Evolutionary conservation across 805 yeast species (phyloP).

Genomic region (Cyberlindnera americana): DNA sequence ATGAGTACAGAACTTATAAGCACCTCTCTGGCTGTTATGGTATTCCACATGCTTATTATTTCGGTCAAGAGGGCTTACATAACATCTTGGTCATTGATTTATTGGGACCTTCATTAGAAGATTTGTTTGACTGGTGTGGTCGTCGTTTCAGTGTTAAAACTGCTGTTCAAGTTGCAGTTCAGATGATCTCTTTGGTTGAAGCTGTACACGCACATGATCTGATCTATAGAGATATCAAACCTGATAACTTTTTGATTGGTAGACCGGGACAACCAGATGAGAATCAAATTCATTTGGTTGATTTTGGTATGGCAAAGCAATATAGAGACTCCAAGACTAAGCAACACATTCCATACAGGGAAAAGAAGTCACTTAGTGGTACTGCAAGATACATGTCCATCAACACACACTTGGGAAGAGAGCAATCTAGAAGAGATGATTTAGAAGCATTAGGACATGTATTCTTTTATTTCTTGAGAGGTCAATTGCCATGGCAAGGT

Average conservation of each 20-base stretch:
- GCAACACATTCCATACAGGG: conserved; percentile 80
- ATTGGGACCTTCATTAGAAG: conserved; percentile 78
- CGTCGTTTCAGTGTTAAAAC: conserved; percentile 68
- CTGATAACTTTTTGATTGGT: conserved; percentile 77
- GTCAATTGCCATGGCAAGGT: conserved; percentile 90
- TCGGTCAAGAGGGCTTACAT: conserved; percentile 83
- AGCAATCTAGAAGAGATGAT: conserved; percentile 80
- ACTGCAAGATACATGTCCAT: conserved; percentile 88
- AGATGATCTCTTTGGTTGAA: conserved; percentile 71
- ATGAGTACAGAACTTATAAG: conserved; percentile 76
- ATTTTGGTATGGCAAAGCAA: conserved; percentile 86
- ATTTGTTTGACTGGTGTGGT: conserved; percentile 86
- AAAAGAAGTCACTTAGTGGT: conserved; percentile 74
- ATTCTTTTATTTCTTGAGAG: conserved; percentile 72
- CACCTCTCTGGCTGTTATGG: conserved; percentile 66
- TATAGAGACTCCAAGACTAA: conserved; percentile 77
- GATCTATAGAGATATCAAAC: conserved; percentile 79
- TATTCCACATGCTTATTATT: conserved; percentile 79
- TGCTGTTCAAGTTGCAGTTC: conserved; percentile 69
- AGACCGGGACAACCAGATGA: conserved; percentile 56
- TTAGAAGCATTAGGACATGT: conserved; percentile 81
- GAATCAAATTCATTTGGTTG: conserved; percentile 69
- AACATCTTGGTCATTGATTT: conserved; percentile 73
- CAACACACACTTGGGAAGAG: conserved; percentile 83
- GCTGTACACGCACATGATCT: conserved; percentile 73